These are phyloP conservation scores for Colletotrichum simmondsii DNA, from an alignment of 2,329 filamentous ascomycete genomes.

Conservation along the genomic window DNA sequence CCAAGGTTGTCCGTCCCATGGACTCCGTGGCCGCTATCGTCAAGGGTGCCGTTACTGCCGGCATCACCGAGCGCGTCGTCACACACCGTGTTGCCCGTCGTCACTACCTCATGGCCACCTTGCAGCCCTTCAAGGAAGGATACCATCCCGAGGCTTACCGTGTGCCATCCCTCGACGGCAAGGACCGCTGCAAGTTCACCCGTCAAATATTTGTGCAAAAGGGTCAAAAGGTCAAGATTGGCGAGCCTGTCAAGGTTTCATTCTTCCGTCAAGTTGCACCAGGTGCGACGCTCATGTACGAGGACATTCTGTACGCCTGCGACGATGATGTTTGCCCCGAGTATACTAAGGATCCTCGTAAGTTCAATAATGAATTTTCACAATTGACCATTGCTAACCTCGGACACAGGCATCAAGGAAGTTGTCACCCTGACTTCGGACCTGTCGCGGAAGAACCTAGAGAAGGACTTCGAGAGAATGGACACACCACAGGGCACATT, in stretches of 20 bases:
- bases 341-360: conserved; percentile 99
- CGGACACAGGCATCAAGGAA: conserved; percentile 88
- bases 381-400: conserved; percentile 39
- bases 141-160: conserved; percentile 99
- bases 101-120: conserved; percentile 98
- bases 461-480: conserved; percentile 99
- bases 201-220: conserved; percentile 99
- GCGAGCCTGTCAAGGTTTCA: conserved; percentile 97
- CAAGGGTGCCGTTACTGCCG: conserved; percentile 96
- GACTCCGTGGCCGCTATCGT: conserved; percentile 98
- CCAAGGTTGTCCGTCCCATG: conserved; percentile 98
- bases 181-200: conserved; percentile 98
- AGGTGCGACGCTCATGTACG: conserved; percentile 98
- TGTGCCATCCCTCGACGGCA: conserved; percentile 94
- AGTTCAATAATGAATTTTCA: conserved; percentile 56
- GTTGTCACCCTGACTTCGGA: conserved; percentile 98
- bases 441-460: conserved; percentile 95
- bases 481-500: conserved; percentile 97
- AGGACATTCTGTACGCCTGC: conserved; percentile 97
- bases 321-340: conserved; percentile 98
- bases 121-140: conserved; percentile 98
- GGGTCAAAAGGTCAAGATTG: conserved; percentile 98
- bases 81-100: conserved; percentile 96
- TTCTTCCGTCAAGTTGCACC: conserved; percentile 99
- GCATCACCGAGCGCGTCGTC: conserved; percentile 96